These are phyloP conservation scores for Magnolia sinica DNA, from an alignment of 164 flowering plant species.

Conservation along the genomic window DNA sequence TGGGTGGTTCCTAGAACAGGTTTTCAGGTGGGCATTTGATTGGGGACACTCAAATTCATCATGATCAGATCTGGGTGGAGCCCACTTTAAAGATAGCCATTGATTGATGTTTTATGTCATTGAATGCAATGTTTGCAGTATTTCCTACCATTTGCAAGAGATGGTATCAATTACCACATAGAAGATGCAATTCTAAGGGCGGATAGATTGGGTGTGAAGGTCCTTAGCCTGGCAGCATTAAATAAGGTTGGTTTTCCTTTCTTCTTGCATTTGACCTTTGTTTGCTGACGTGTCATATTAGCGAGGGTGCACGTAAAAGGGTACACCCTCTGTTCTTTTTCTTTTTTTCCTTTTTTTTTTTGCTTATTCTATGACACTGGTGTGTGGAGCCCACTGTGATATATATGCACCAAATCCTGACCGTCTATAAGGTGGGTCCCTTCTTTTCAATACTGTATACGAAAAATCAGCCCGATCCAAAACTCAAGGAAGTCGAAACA, in stretches of 20 bases:
- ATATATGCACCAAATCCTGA: too few relatives aligned
- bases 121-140: slow-evolving; percentile 49
- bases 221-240: slow-evolving; percentile 89
- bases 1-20: slow-evolving; percentile 89
- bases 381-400: too few relatives aligned
- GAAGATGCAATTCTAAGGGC: slow-evolving; percentile 86
- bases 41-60: background rate
- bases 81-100: background rate
- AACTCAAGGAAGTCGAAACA: too few relatives aligned
- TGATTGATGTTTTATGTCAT: background rate
- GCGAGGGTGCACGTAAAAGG: too few relatives aligned
- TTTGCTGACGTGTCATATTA: background rate
- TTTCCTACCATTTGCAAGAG: slow-evolving; percentile 75
- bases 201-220: slow-evolving; percentile 74
- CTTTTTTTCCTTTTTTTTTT: too few relatives aligned
- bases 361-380: background rate
- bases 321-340: background rate
- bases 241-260: slow-evolving; percentile 58
- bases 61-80: background rate
- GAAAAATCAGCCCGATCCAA: too few relatives aligned
- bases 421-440: too few relatives aligned
- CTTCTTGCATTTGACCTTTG: background rate
- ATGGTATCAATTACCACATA: slow-evolving; percentile 77
- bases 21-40: slow-evolving; percentile 59
- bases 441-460: too few relatives aligned